Conservation (phyloP, 2,329 filamentous ascomycete genomes). For the Gremmenia infestans region DNA sequence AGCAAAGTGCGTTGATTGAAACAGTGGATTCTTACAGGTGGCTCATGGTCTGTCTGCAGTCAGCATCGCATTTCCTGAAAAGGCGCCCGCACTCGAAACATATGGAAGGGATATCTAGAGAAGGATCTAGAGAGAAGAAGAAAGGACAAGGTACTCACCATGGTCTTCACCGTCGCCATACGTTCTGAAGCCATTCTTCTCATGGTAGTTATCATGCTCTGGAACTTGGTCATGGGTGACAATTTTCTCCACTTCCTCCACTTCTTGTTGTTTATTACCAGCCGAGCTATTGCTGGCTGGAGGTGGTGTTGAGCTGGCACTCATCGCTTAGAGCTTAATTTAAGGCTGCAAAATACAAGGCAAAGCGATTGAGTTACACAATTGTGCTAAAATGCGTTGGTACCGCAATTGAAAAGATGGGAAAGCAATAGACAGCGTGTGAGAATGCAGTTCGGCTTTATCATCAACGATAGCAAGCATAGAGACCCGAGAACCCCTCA, state of each 20-base stretch:
- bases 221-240: constrained; percentile 13
- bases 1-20: background rate
- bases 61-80: background rate
- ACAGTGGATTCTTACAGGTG: constrained; percentile 23
- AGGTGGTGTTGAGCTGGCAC: background rate
- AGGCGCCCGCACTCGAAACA: too few species aligned
- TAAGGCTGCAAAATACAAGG: background rate
- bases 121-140: background rate
- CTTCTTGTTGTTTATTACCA: background rate
- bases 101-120: too few species aligned
- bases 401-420: background rate
- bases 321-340: background rate
- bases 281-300: background rate
- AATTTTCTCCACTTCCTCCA: background rate
- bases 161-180: constrained; percentile 44
- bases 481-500: background rate
- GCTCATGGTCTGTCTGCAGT: constrained; percentile 33
- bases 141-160: constrained; percentile 14
- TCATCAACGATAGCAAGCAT: background rate
- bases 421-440: background rate
- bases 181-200: constrained; percentile 35
- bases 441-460: background rate
- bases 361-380: background rate
- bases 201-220: constrained; percentile 18
- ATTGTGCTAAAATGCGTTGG: background rate